These are phyloP conservation scores for Penstemon davidsonii DNA, from an alignment of 257 asterid species.

Conservation along the genomic window DNA sequence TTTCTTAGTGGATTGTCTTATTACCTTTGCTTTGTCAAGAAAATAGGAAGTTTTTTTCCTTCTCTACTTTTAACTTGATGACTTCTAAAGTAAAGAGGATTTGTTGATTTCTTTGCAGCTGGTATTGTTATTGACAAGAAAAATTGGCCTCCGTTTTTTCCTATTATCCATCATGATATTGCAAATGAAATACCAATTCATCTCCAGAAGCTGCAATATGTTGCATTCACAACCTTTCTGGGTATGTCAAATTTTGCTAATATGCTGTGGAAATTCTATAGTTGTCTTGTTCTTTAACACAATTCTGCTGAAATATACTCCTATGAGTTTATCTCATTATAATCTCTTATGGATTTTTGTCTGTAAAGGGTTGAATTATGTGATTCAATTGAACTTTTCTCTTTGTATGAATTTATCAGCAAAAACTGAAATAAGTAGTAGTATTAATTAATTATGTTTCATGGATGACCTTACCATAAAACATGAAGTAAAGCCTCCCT, in stretches of 20 bases:
- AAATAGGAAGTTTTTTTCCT: slow-evolving; percentile 1
- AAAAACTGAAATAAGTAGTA: neutral
- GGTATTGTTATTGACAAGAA: slow-evolving; percentile 72
- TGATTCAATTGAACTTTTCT: slow-evolving; percentile 14
- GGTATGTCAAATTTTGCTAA: slow-evolving; percentile 51
- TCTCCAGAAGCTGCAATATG: slow-evolving; percentile 87
- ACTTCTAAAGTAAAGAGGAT: slow-evolving; percentile 13
- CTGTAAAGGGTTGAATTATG: neutral
- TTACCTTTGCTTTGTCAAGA: slow-evolving; percentile 8
- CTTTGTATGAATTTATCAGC: neutral
- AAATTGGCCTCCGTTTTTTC: slow-evolving; percentile 98
- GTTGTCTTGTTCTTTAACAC: neutral
- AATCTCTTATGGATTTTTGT: neutral
- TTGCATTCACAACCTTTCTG: slow-evolving; percentile 84
- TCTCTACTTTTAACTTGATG: slow-evolving; percentile 11
- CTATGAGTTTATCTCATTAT: neutral
- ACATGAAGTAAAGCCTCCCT: slow-evolving; percentile 15
- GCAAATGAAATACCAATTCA: slow-evolving; percentile 94
- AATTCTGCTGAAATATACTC: slow-evolving; percentile 3
- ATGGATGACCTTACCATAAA: slow-evolving; percentile 2
- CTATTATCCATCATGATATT: slow-evolving; percentile 90
- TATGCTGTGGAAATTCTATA: neutral
- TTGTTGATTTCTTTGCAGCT: slow-evolving; percentile 40
- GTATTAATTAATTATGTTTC: neutral
- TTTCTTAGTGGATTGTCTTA: slow-evolving; percentile 17